A percentile compares a stretch with the other conserved stretches of the same genome.
Conservation (phyloP, 1,284 basidiomycete genomes). For the Apiotrichum akiyoshidainum region DNA sequence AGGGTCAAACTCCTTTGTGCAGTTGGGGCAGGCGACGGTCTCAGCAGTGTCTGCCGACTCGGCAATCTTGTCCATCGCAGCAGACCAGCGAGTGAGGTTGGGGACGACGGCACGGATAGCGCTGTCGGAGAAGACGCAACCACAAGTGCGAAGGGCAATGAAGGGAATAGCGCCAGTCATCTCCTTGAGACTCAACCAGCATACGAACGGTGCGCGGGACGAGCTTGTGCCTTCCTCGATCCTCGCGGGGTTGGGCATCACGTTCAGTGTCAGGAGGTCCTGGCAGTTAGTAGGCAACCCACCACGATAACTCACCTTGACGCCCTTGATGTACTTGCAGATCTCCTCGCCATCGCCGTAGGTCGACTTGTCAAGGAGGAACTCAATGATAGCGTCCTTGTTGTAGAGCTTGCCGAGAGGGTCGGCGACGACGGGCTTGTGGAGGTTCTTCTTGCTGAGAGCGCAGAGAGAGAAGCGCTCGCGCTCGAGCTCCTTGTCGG, state of each 20-base stretch:
- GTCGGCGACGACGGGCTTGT: conserved; percentile 82
- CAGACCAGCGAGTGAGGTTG: conserved; percentile 30
- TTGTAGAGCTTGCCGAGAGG: conserved; percentile 88
- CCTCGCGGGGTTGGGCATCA: conserved; percentile 66
- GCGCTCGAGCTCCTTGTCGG: conserved; percentile 76
- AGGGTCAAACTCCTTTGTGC: conserved; percentile 42
- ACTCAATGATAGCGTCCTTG: conserved; percentile 85
- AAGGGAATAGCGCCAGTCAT: conserved; percentile 89
- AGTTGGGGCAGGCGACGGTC: conserved; percentile 47
- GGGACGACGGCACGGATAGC: conserved; percentile 42
- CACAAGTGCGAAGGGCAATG: conserved; percentile 77
- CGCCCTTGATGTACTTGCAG: conserved; percentile 77
- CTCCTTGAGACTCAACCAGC: conserved; percentile 83
- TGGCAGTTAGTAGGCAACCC: conserved; percentile 40
- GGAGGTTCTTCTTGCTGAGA: conserved; percentile 81
- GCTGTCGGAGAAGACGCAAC: conserved; percentile 60
- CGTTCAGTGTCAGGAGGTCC: conserved; percentile 78
- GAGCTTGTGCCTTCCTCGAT: conserved; percentile 34
- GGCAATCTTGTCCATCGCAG: conserved; percentile 19
- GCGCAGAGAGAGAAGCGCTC: conserved; percentile 90
- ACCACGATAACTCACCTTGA: conserved; percentile 65
- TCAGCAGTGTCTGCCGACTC: conserved; percentile 4
- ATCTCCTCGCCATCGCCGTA: conserved; percentile 75
- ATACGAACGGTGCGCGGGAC: conserved; percentile 69
- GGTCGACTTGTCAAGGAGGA: conserved; percentile 71